Evolutionary conservation across 768 basidiomycete genomes (phyloP).

Genomic region (Lentinula detonsa): DNA sequence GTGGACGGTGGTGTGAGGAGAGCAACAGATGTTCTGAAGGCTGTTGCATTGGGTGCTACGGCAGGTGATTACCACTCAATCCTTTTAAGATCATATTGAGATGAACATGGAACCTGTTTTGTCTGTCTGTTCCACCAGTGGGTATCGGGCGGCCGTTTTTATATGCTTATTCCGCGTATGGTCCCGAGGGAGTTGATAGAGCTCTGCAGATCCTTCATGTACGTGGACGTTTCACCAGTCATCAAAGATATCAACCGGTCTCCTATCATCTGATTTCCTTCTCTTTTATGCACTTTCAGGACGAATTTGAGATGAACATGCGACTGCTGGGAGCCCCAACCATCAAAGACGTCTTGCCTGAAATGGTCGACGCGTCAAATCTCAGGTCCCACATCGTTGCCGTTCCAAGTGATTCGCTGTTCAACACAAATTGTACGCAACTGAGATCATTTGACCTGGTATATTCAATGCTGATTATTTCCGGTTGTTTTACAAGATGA

Average conservation of each 20-base stretch:
- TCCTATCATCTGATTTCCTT: neutral
- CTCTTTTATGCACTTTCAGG: conserved; percentile 36
- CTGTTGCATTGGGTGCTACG: conserved; percentile 83
- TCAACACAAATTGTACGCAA: conserved; percentile 66
- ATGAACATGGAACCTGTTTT: neutral
- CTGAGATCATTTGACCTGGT: neutral
- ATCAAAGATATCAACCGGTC: neutral
- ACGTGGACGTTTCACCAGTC: conserved; percentile 13
- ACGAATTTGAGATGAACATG: conserved; percentile 98
- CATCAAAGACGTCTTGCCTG: conserved; percentile 72
- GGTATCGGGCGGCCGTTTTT: conserved; percentile 84
- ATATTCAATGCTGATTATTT: neutral
- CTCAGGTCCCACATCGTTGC: conserved; percentile 58
- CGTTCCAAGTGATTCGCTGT: conserved; percentile 72
- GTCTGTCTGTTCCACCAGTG: conserved; percentile 30
- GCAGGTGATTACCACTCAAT: conserved; percentile 42
- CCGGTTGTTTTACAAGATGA: conserved; percentile 26
- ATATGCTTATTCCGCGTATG: conserved; percentile 87
- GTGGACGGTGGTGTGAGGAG: conserved; percentile 94
- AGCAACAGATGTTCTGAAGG: conserved; percentile 87
- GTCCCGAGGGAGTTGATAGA: conserved; percentile 78
- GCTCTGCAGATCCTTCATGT: conserved; percentile 77
- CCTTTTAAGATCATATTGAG: neutral
- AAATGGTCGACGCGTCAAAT: conserved; percentile 85
- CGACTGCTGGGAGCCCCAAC: conserved; percentile 82